phyloP scores from a whole-genome alignment of 257 asterid genomes.

The Solanum chiquidenum region DNA sequence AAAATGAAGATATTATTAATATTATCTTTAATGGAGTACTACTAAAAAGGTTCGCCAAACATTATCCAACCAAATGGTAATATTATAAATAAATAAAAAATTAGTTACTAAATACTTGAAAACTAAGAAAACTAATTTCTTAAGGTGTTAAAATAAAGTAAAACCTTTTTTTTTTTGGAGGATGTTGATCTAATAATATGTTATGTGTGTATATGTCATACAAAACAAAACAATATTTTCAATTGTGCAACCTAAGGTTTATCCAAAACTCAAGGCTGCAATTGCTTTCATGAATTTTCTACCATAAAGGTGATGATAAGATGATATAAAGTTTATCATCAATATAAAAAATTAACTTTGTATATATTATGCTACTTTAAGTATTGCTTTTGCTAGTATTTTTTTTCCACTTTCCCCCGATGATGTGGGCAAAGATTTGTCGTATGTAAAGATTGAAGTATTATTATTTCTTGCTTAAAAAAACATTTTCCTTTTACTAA shows the following conservation, averaged over 20 bases:
- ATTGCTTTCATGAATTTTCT: background rate
- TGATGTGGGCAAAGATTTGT: background rate
- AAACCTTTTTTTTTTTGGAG: background rate
- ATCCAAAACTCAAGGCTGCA: conserved; percentile 7
- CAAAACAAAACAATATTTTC: background rate
- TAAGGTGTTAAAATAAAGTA: background rate
- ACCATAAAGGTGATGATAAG: conserved; percentile 1
- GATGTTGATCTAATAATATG: background rate
- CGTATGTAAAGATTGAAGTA: background rate
- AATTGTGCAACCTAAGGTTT: background rate
- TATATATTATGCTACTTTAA: background rate
- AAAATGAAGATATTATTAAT: background rate
- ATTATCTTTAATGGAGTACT: background rate
- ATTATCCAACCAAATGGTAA: background rate
- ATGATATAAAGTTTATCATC: background rate
- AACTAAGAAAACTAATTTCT: background rate
- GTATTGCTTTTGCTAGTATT: background rate
- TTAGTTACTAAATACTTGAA: background rate
- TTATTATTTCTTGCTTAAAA: background rate
- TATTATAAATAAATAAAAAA: background rate
- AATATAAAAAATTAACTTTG: background rate
- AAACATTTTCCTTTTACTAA: background rate
- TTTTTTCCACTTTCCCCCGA: background rate
- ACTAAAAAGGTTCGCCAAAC: background rate
- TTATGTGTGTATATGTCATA: background rate